A percentile compares a stretch with the other conserved stretches of the same genome.
Evolutionary conservation across 1,284 basidiomycete species (phyloP).

Genomic region (Papiliotrema flavescens): DNA sequence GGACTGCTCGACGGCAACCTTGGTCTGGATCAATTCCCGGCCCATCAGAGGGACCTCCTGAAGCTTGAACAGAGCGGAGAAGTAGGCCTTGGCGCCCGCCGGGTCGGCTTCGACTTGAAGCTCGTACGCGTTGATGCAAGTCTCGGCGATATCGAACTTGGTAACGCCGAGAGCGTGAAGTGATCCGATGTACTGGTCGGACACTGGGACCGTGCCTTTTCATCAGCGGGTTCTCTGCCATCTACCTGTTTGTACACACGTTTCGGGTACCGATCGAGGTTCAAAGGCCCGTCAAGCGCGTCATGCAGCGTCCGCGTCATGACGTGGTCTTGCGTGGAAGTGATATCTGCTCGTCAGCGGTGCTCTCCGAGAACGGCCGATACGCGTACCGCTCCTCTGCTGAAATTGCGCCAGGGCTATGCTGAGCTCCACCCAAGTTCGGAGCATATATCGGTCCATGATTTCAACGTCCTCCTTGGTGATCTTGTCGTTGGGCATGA

Average conservation of each 20-base stretch:
- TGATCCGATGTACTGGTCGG: not conserved
- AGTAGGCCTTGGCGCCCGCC: constrained; percentile 15
- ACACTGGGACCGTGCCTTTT: not conserved
- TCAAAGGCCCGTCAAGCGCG: constrained; percentile 7
- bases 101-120: constrained; percentile 30
- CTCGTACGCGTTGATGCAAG: constrained; percentile 32
- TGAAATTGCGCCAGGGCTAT: constrained; percentile 22
- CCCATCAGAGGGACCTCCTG: constrained; percentile 18
- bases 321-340: constrained; percentile 2
- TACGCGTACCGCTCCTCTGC: constrained; percentile 19
- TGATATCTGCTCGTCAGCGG: not conserved
- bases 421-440: constrained; percentile 39
- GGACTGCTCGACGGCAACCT: constrained; percentile 35
- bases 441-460: constrained; percentile 41
- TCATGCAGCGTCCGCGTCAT: constrained; percentile 11
- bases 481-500: constrained; percentile 17
- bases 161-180: constrained; percentile 27
- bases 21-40: constrained; percentile 26
- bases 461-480: constrained; percentile 20
- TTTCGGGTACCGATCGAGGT: constrained; percentile 10
- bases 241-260: constrained; percentile 3
- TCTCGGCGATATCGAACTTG: constrained; percentile 19
- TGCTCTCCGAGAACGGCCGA: too few species aligned
- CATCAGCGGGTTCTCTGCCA: not conserved
- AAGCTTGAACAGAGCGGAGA: constrained; percentile 31